These are phyloP conservation scores for Panellus pusillus DNA, from an alignment of 768 basidiomycete species.

Conservation along the genomic window DNA sequence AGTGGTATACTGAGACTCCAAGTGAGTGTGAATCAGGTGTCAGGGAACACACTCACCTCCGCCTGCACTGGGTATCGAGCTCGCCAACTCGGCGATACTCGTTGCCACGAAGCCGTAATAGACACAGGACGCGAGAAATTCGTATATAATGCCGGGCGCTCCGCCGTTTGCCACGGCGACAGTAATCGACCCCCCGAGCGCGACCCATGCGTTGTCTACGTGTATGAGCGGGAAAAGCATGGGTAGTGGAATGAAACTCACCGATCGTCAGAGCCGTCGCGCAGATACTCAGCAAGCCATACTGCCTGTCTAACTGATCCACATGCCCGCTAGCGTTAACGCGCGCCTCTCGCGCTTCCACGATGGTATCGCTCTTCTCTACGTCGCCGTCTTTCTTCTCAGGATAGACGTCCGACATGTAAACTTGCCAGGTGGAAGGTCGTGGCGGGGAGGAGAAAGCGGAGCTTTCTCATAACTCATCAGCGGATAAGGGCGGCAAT, in stretches of 20 bases:
- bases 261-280: slow-evolving; percentile 18
- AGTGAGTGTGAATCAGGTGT: background rate
- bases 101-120: slow-evolving; percentile 18
- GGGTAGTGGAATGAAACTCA: background rate
- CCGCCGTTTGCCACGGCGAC: slow-evolving; percentile 16
- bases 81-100: slow-evolving; percentile 20
- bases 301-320: slow-evolving; percentile 17
- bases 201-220: slow-evolving; percentile 16
- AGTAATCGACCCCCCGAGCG: slow-evolving; percentile 16
- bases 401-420: background rate
- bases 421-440: background rate
- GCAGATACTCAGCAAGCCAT: slow-evolving; percentile 19
- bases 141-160: slow-evolving; percentile 18
- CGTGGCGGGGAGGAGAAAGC: background rate
- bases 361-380: slow-evolving; percentile 5
- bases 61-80: slow-evolving; percentile 20
- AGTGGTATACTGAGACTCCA: slow-evolving; percentile 14
- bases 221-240: background rate
- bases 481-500: too few species aligned
- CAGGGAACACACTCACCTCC: slow-evolving; percentile 10
- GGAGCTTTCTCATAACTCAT: too few species aligned
- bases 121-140: slow-evolving; percentile 15
- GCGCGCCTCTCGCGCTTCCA: background rate
- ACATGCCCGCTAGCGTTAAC: slow-evolving; percentile 19
- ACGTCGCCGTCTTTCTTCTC: background rate